Evolutionary conservation across 352 stramenopile species (phyloP).

Genomic region (Peronospora belbahrii): DNA sequence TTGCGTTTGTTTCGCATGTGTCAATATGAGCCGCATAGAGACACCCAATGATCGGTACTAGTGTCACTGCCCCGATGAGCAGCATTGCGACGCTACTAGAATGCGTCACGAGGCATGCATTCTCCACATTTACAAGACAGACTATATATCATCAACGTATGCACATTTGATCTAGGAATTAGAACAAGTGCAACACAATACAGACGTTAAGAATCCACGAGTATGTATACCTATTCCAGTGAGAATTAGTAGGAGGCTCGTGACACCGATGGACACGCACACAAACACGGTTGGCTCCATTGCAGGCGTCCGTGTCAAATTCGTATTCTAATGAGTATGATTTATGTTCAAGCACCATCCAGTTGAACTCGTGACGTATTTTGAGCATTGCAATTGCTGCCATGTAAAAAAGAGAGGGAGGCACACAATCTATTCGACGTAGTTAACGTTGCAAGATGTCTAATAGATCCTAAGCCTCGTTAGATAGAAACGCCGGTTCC

Average conservation of each 20-base stretch:
- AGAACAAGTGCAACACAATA: no score
- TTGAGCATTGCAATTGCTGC: no score
- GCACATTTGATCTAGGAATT: background rate
- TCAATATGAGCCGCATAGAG: conserved; percentile 36
- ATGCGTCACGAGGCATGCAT: conserved; percentile 29
- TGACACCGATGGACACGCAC: conserved; percentile 34
- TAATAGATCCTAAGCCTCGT: no score
- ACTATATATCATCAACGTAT: conserved; percentile 11
- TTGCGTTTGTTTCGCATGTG: conserved; percentile 8
- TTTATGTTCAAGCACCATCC: background rate
- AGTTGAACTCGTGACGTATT: no score
- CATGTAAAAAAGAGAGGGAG: no score
- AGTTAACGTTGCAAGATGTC: no score
- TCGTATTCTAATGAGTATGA: conserved; percentile 3
- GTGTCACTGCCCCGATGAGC: conserved; percentile 42
- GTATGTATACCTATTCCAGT: conserved; percentile 29
- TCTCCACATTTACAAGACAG: conserved; percentile 34
- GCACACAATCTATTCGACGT: no score
- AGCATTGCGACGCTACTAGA: conserved; percentile 56
- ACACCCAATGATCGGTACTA: conserved; percentile 41
- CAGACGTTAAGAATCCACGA: no score
- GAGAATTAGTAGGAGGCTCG: conserved; percentile 33
- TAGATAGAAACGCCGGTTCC: no score
- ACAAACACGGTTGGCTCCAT: conserved; percentile 62
- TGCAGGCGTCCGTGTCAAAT: no score